Evolutionary conservation across 2,329 filamentous ascomycete genomes (phyloP).

Genomic region (Trichophyton rubrum): DNA sequence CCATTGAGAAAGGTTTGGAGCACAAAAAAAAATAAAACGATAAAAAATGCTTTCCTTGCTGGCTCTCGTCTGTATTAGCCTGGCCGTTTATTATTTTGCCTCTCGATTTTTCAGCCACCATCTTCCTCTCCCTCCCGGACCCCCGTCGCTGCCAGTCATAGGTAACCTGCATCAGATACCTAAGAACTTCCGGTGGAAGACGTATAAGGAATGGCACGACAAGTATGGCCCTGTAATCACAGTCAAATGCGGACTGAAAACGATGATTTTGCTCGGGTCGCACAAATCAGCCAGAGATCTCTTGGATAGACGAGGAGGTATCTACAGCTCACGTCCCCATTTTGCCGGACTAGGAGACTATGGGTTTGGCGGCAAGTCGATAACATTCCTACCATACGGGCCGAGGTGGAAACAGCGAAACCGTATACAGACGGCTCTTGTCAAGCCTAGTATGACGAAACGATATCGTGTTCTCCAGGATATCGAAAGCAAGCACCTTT

Average conservation of each 20-base stretch:
- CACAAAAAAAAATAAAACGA: not conserved
- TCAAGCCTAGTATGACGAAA: constrained; percentile 4
- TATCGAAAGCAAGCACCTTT: constrained; percentile 10
- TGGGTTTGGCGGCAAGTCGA: not conserved
- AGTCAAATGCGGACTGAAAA: constrained; percentile 21
- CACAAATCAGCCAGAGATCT: constrained; percentile 25
- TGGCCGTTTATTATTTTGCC: not conserved
- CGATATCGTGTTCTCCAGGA: constrained; percentile 13
- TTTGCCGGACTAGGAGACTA: not conserved
- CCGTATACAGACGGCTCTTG: constrained; percentile 9
- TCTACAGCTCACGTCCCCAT: constrained; percentile 28
- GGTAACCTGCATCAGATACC: constrained; percentile 25
- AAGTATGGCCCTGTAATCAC: constrained; percentile 26
- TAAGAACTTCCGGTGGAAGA: constrained; percentile 16
- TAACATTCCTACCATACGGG: constrained; percentile 10
- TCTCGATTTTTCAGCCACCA: not conserved
- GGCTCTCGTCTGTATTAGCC: not conserved
- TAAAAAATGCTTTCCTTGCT: not conserved
- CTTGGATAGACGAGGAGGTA: constrained; percentile 26
- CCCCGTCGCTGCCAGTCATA: constrained; percentile 21
- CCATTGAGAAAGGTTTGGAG: not conserved
- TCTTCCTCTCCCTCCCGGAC: constrained; percentile 16
- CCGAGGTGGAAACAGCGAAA: constrained; percentile 10
- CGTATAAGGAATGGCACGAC: constrained; percentile 22
- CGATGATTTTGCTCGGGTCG: constrained; percentile 26